Evolutionary conservation across 2,329 filamentous ascomycete genomes (phyloP).

Genomic region (Arthrobotrys conoides): DNA sequence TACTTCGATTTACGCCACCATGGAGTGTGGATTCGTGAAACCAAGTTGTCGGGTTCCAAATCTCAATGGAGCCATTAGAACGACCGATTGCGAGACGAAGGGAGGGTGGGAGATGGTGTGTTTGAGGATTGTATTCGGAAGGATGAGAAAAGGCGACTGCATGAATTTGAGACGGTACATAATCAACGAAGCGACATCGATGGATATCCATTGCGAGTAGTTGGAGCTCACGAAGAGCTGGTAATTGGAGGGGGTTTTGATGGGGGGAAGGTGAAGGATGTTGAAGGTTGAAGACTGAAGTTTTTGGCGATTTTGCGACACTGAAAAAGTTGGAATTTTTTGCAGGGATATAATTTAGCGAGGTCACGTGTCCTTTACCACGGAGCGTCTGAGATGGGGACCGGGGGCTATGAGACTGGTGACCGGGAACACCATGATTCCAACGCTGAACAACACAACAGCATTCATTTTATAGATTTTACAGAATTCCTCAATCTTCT

Average conservation of each 20-base stretch:
- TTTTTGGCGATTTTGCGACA: slow-evolving; percentile 48
- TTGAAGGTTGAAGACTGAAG: slow-evolving; percentile 24
- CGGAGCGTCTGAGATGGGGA: too few relatives aligned
- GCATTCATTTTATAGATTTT: background rate
- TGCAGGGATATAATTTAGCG: slow-evolving; percentile 47
- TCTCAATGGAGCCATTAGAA: slow-evolving; percentile 95
- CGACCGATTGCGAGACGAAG: slow-evolving; percentile 89
- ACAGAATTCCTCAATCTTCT: slow-evolving; percentile 67
- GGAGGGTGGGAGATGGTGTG: slow-evolving; percentile 71
- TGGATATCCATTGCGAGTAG: slow-evolving; percentile 86
- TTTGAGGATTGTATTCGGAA: slow-evolving; percentile 69
- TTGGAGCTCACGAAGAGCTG: slow-evolving; percentile 50
- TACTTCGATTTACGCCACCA: slow-evolving; percentile 85
- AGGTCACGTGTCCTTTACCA: slow-evolving; percentile 22
- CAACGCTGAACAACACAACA: background rate
- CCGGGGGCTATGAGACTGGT: too few relatives aligned
- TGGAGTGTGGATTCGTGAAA: slow-evolving; percentile 88
- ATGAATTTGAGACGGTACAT: slow-evolving; percentile 92
- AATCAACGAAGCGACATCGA: slow-evolving; percentile 95
- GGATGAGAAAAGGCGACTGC: slow-evolving; percentile 92
- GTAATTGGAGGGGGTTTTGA: background rate
- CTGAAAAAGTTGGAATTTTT: slow-evolving; percentile 52
- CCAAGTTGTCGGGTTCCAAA: slow-evolving; percentile 94
- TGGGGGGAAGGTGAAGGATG: slow-evolving; percentile 24
- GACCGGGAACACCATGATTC: background rate